Base-by-base conservation (phyloP, 1,284 basidiomycete genomes). In the Trametes hirsuta region DNA sequence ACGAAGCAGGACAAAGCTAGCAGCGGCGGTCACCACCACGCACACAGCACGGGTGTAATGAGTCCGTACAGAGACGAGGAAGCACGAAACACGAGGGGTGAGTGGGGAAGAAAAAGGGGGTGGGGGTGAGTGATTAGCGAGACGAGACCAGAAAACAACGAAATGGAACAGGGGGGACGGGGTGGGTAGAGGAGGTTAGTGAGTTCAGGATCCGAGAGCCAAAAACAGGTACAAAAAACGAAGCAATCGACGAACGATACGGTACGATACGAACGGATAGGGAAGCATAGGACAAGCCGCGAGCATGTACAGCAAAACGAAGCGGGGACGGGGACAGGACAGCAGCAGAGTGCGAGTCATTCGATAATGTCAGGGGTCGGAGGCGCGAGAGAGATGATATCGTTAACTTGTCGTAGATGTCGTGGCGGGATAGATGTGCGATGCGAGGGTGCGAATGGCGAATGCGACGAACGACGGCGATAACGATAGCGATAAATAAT, bases 351-450 rank as follows among this genome's bases (percentile, higher is more conserved):
- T 52, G 30, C 42, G 53, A 50, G 40, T 46, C 55, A 63, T 53
- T 53, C 42, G 42, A 64, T 61, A 58, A 64, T 53, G 56, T 61
- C 53, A 48, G 56, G 47, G 56, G 18, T 25, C 9, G 18, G n/a
- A 5, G 18, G 34, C 35, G 34, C 34, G 34, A 49, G 36, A 9
- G 21, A 18, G 36, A 22, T n/a, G 37, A 37, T 53, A 48, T 34
- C 41, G 52, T 53, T 42, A 39, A 3, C 35, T 41, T 46, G 51
- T 58, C 64, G 58, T 65, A 59, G 36, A 47, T 62, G 57, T 65
- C 64, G 61, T 65, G 55, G 58, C 22, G 42, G 49, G 53, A 48
- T 54, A 59, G 18, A 59, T 52, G 55, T 53, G 59, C 40, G 47
- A 42, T 46, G 55, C 47, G 51, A 48, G 15, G 54, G 36, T 35